Evolutionary conservation across 129 eudicot genomes (phyloP).

Genomic region (Pseudognaphalium luteoalbum): DNA sequence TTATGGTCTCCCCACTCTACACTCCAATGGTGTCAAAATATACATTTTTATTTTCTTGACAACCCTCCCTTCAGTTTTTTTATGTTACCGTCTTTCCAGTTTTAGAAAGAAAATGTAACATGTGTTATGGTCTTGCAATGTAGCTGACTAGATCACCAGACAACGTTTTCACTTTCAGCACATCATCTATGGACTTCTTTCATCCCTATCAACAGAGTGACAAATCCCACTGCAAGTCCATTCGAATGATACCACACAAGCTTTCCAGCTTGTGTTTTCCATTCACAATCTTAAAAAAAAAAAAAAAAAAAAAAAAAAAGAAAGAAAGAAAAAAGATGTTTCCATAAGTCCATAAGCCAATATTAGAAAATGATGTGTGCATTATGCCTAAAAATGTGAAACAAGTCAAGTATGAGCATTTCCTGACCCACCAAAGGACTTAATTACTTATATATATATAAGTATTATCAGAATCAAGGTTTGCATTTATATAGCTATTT

Average conservation of each 20-base stretch:
- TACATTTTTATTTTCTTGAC: constrained; percentile 40
- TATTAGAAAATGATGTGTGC: neutral
- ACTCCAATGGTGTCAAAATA: constrained; percentile 35
- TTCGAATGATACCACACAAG: constrained; percentile 81
- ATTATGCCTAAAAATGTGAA: neutral
- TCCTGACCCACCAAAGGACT: no score
- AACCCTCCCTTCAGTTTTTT: constrained; percentile 19
- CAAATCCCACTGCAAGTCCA: constrained; percentile 88
- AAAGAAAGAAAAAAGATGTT: constrained; percentile 2
- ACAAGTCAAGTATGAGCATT: no score
- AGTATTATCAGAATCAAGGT: neutral
- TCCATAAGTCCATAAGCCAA: neutral
- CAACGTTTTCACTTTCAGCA: constrained; percentile 71
- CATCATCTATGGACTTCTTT: constrained; percentile 79
- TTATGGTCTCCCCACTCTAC: constrained; percentile 22
- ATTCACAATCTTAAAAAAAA: constrained; percentile 59
- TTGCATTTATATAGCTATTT: neutral
- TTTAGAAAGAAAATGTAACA: constrained; percentile 36
- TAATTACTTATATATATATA: no score
- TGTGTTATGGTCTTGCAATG: constrained; percentile 39
- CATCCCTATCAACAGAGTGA: no score
- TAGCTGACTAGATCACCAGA: constrained; percentile 70
- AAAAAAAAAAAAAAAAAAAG: no score
- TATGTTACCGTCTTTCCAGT: constrained; percentile 29
- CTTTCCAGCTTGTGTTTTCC: constrained; percentile 92